Evolutionary conservation across 179 eudicot species (phyloP), one percentile per base, ranked within the genome.

Genomic region (Beta lomatogona): DNA sequence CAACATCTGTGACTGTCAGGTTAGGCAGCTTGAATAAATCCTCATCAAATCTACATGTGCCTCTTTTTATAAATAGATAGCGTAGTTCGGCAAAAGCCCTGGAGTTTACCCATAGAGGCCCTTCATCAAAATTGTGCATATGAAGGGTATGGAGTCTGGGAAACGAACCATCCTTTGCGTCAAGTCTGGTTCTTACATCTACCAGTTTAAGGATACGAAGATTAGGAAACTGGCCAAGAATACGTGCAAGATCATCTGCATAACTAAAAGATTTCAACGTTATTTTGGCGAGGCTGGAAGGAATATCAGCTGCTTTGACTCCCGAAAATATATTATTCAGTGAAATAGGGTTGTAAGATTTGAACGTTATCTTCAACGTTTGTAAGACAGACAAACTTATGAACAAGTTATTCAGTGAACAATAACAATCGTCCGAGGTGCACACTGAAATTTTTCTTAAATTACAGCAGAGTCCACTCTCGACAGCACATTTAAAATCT

Each of bases 101-200:
- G 25, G 50, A 16, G 50, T 46, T 61, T 4, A 28, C 21, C 14
- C 13, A 22, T 3, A 7, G 16, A 11, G 0, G 28, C 2, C 0
- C 5, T 0, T 5, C 2, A 1, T 16, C 31, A 1, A 18, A 36
- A 36, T 75, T 66, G 57, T 73, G 74, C 55, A 81, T n/a, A 45
- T 74, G 44, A 55, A 81, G 83, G 63, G 83, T 81, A 59, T 74
- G 55, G 25, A 81, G 83, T 74, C 12, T 74, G 4, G 83, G 83
- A 63, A 81, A 81, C 19, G 25, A n/a, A 65, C 36, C 75, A 0
- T 44, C 61, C 7, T 21, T 22, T 5, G 16, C 59, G 46, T 3
- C 6, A 12, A 9, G 18, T 18, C 1, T 5, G 11, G 19, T 45
- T 0, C 7, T 0, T 12, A 74, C 7, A 65, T 65, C 79, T 5